Percentiles rank a stretch among this genome's conserved stretches.
These are phyloP conservation scores for Talaromyces rugulosus DNA, from an alignment of 2,329 filamentous ascomycete species.

Conservation along the genomic window DNA sequence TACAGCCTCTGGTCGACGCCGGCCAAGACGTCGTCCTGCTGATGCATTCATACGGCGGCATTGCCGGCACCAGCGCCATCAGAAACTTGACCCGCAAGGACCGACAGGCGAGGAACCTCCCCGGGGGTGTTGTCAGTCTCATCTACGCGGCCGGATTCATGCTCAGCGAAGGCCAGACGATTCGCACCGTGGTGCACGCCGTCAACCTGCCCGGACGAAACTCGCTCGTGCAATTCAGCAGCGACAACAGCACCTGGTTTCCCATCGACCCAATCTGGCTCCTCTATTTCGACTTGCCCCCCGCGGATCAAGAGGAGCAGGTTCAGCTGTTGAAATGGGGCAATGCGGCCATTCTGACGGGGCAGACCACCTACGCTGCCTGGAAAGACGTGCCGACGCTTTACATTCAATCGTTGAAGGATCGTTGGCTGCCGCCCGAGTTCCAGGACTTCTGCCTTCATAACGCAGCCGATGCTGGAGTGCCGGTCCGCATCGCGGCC, in stretches of 20 bases:
- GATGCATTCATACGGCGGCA: constrained; percentile 2
- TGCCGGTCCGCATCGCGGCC: neutral
- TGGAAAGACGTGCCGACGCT: constrained; percentile 1
- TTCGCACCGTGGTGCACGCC: neutral
- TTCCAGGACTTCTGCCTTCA: constrained; percentile 1
- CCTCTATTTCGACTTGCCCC: neutral
- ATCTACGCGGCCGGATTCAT: neutral
- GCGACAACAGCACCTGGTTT: constrained; percentile 1
- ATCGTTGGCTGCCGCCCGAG: constrained; percentile 1
- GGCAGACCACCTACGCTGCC: neutral
- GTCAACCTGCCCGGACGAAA: neutral
- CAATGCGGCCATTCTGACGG: neutral
- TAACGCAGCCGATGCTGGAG: neutral
- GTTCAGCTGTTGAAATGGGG: neutral
- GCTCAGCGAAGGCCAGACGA: neutral
- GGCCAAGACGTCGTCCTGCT: neutral
- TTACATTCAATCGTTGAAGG: neutral
- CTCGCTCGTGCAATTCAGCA: constrained; percentile 1
- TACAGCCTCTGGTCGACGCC: constrained; percentile 1
- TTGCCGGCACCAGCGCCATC: neutral
- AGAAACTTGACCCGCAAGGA: constrained; percentile 1
- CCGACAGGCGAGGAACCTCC: neutral
- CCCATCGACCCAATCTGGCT: neutral
- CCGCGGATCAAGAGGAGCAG: neutral
- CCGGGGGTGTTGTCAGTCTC: neutral